These are phyloP conservation scores for Aspergillus ibericus DNA, from an alignment of 2,329 filamentous ascomycete genomes.

Conservation along the genomic window DNA sequence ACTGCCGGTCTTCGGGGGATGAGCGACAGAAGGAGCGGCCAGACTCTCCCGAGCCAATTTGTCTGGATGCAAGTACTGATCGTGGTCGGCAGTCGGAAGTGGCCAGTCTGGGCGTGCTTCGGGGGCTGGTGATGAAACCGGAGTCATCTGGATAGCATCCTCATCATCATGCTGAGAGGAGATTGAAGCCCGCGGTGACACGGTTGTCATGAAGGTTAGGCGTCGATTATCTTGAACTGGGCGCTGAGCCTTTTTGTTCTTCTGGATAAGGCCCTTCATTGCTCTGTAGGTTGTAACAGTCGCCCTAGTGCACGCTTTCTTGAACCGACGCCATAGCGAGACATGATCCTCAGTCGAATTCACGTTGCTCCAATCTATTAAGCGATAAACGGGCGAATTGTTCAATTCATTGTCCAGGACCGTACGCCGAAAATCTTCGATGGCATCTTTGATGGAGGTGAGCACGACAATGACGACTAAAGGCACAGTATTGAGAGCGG, in stretches of 20 bases:
- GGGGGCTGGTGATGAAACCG: conserved; percentile 78
- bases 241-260: conserved; percentile 43
- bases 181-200: conserved; percentile 56
- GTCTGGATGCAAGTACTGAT: conserved; percentile 32
- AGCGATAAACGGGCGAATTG: conserved; percentile 88
- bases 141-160: conserved; percentile 91
- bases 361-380: conserved; percentile 87
- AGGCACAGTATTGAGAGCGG: conserved; percentile 84
- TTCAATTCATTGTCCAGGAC: conserved; percentile 90
- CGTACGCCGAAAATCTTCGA: conserved; percentile 93
- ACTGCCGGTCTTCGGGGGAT: conserved; percentile 57
- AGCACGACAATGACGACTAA: conserved; percentile 88
- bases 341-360: conserved; percentile 88
- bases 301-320: conserved; percentile 76
- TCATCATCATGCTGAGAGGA: conserved; percentile 52
- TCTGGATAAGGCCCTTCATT: conserved; percentile 50
- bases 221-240: conserved; percentile 55
- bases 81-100: conserved; percentile 30
- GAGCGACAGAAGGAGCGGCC: conserved; percentile 21
- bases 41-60: conserved; percentile 30
- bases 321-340: conserved; percentile 80
- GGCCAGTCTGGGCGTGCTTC: conserved; percentile 50
- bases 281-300: conserved; percentile 57
- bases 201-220: conserved; percentile 65
- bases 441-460: conserved; percentile 89